Base-by-base conservation (phyloP, 2,329 filamentous ascomycete genomes). In the Arthrobotrys iridis region DNA sequence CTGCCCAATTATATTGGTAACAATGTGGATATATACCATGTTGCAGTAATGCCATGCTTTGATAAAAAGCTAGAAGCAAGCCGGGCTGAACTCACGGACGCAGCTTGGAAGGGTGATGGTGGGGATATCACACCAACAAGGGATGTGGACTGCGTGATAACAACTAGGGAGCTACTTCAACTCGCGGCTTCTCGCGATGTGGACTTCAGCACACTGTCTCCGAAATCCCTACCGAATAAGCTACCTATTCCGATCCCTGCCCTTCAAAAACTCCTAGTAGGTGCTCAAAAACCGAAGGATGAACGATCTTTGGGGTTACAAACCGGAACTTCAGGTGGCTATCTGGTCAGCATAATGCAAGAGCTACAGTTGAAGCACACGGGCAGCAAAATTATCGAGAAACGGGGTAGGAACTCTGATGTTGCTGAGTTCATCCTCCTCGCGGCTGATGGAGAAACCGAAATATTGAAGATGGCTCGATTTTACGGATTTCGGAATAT, bases 401-500 rank as follows among this genome's bases (percentile, higher is more conserved):
- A 87, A 28, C 88, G 91, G 37, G 95, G 95, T 37, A 89, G 95
- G 41, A 99, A 99, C 80, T 88, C 89, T 26, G 95, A 99, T 81
- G 94, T 98, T 0, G 87, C 93, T 26, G 95, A 98, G 80, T 97
- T 95, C 81, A 43, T 77, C 2, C 43, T 80, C 5, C 72, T 77
- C 6, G 28, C 57, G 7, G 10, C 73, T 0, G 68, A 60, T 10
- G 71, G 63, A 3, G 20, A 68, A 3, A 74, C 76, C 28, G 66
- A 77, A 8, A 83, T 87, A 0, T 87, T 87, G 11, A 91, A 88
- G 81, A 91, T 92, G 18, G 94, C 94, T 2, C 89, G 95, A 59
- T 99, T 94, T 82, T 99, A 99, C 81, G 95, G 95, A 4, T 99
- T 99, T 85, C 88, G 95, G 60, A 99, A 99, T 80, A 99, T 99